Base-by-base conservation (phyloP, 768 basidiomycete genomes). In the Tylopilus sp. region DNA sequence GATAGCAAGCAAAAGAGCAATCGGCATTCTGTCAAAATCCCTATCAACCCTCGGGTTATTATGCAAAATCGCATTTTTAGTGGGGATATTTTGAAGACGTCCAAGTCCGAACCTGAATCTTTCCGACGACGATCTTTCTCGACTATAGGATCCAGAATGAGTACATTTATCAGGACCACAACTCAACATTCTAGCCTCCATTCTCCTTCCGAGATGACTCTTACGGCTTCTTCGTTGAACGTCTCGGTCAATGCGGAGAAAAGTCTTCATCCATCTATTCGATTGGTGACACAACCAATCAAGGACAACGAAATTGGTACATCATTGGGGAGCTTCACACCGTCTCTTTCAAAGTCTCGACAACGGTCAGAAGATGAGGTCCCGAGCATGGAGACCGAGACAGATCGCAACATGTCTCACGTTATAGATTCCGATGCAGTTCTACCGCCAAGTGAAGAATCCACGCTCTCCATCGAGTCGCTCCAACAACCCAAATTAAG, bases 401-500 rank as follows among this genome's bases (percentile, higher is more conserved):
- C 40, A 23, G 41, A 26, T 39, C 49, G 18, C 33, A 48, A 35
- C 23, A 48, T 44, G 6, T 53, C 57, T 4, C 57, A 65, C 4
- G 51, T 56, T 11, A 44, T 42, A 52, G 31, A 40, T 47, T 18
- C 59, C 43, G 21, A 44, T 53, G 40, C 51, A 31, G 25, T 51
- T 57, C 41, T 63, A 51, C 40, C 46, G 50, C 21, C 64, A 44
- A 40, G 35, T 26, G 48, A 52, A 28, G 52, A 31, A 12, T 67
- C 67, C n/a, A 51, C 30, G 12, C 47, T 55, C 38, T 46, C 56
- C 1, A 23, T 26, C 43, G 35, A 55, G 30, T 58, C 64, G 2
- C 69, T 65, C 42, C 76, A 83, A 61, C 71, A 75, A 48, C 85
- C 86, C 3, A 72, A 74, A 57, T 59, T 90, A 58, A 86, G 83